Base-by-base conservation (phyloP, 129 eudicot genomes). In the Lonicera japonica region DNA sequence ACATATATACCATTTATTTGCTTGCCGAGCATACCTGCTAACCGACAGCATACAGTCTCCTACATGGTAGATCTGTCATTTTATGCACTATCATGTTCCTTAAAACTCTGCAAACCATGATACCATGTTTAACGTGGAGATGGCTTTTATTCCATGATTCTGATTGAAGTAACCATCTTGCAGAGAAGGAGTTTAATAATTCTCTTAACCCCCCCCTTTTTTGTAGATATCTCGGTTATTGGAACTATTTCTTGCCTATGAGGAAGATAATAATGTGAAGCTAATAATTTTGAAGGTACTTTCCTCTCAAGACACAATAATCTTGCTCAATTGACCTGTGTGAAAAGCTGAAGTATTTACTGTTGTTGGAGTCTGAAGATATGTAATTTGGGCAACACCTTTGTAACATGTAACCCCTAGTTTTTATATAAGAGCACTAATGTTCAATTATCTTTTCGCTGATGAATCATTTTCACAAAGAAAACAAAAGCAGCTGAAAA, bases 251-350 rank as follows among this genome's bases (percentile, higher is more conserved):
- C 70, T 60, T 63, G 78, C 81, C 14, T 80, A 66, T 51, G 95
- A 79, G 69, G 68, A 82, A 58, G 96, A 91, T 75, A 77, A 76
- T 34, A 73, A 54, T 53, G 90, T 83, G 69, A 90, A 90, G 75
- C 58, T 90, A 65, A 76, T 90, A 57, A 74, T 90, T 48, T 4
- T 86, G 81, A 90, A 90, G 97, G 97, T 86, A 73, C 21, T 56
- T 16, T 41, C 17, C n/a, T 25, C 5, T 20, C 38, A 52, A 22
- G n/a, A 29, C 20, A 13, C 21, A 18, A 46, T 20, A 19, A 7
- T 29, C 14, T 3, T 14, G 20, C 39, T 15, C 58, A 48, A 29
- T 24, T 12, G 34, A 43, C 2, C 36, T 29, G 34, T n/a, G 5
- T 36, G 16, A 19, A 38, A 29, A 40, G 10, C 0, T 0, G 6